Evolutionary conservation across 1,284 basidiomycete species (phyloP), one percentile per base, ranked within the genome.

Genomic region (Sporisorium iseilematis-ciliati): DNA sequence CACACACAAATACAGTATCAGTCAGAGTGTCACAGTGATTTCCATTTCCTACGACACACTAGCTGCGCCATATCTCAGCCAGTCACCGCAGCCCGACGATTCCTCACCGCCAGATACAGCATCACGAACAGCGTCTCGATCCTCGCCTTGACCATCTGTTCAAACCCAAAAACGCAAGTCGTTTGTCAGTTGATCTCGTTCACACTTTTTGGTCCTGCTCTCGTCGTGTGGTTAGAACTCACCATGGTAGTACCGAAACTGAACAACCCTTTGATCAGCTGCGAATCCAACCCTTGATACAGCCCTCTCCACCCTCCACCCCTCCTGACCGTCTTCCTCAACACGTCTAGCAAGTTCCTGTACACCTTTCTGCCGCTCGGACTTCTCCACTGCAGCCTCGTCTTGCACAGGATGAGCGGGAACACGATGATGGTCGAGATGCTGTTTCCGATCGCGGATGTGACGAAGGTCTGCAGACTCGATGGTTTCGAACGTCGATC

Each of bases 381-480:
- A 4, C 76, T 77, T 45, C 83, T 78, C 81, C 83, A 86, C 57
- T 86, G 85, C 41, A 85, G 64, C 5, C 87, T 79, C 4, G 85
- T 86, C 81, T 88, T 87, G 63, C 85, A 77, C 42, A 87, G 79
- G 35, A 87, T 85, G 21, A 88, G 77, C 1, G 87, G 86, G 65
- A 86, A 86, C 14, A 86, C 78, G 18, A 85, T 81, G 7, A 85
- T 57, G 14, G 81, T 81, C 42, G 85, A 86, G 26, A 87, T 70
- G 2, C 86, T 85, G 64, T 86, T 86, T 0, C 87, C 87, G 20
- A 86, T 65, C 0, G 88, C 87, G 23, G 84, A 86, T 7, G 86
- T 80, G 48, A 87, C 42, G 74, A 88, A 88, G 0, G 87, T 87
- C 23, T 86, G 63, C 38, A 66, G 18, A 78, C 79, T 54, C 73